A percentile compares a stretch with the other conserved stretches of the same genome.
Evolutionary conservation across 177 flowering plant species (phyloP).

Genomic region (Vitis hybrid): DNA sequence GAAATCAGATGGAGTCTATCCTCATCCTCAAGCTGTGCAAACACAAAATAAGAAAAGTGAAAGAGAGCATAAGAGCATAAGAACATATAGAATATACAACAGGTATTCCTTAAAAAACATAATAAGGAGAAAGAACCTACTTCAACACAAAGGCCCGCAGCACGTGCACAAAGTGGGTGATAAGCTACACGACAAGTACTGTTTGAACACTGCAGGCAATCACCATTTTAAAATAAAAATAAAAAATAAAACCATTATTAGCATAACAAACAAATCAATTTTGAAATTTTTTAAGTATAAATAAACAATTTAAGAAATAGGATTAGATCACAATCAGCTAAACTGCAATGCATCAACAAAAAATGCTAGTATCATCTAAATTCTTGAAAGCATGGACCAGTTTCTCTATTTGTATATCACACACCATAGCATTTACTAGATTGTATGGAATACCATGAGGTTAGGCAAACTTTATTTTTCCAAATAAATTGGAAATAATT

Average conservation of each 20-base stretch:
- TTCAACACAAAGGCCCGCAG: conserved; percentile 98
- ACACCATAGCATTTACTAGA: too few species aligned
- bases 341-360: too few species aligned
- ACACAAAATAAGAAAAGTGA: conserved; percentile 9
- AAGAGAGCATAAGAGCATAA: neutral
- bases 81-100: neutral
- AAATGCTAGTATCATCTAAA: too few species aligned
- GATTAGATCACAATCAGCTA: too few species aligned
- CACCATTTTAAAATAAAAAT: neutral
- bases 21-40: conserved; percentile 82
- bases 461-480: too few species aligned
- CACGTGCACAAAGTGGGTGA: conserved; percentile 99
- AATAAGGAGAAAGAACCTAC: conserved; percentile 33
- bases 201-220: conserved; percentile 76
- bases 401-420: too few species aligned
- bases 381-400: too few species aligned
- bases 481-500: too few species aligned
- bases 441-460: too few species aligned
- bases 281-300: too few species aligned
- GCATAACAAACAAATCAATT: too few species aligned
- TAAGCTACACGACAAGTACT: conserved; percentile 81
- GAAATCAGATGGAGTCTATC: conserved; percentile 70
- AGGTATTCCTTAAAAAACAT: neutral
- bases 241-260: neutral
- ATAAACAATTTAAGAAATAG: too few species aligned